Base-by-base conservation (phyloP, 192 early-diverging fungal genomes). In the Thamnidium elegans region DNA sequence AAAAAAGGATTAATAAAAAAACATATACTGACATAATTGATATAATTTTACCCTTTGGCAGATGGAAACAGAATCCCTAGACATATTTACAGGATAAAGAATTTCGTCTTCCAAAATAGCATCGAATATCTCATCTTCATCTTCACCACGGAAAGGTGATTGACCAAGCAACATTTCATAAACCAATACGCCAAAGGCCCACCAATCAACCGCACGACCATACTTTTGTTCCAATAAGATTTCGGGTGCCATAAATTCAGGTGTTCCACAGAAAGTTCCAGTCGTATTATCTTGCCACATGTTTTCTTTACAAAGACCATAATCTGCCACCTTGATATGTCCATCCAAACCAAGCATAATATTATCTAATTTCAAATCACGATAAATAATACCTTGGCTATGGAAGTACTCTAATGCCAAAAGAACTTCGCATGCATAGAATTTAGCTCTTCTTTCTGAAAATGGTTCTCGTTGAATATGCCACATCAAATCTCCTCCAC, bases 181-280 rank as follows among this genome's bases (percentile, higher is more conserved):
- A 60, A 92, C 89, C 64, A 92, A 76, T 9, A 92, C 89, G 55
- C 90, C 90, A 75, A 92, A 93, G 2, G 97, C 93, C 97, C 97
- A 99, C 97, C 97, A 99, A 77, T 99, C 97, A 2, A 97, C 95
- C 3, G 97, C 94, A n/a, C 92, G 85, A 11, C 88, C 90, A 72
- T 99, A 99, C 46, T 91, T 91, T 79, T 97, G 91, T 75, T 97
- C 97, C 61, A 89, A 77, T 31, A 99, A 80, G 55, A 99, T 97
- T 77, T 99, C 97, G 45, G 97, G 97, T 6, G 97, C 95, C 95
- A 99, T 99, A 66, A 97, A 99, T 74, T 99, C 97, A 13, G 95
- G 95, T 26, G 97, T 99, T 34, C 97, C 97, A 70, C 95, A 98
- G 79, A 97, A 98, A 3, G 95, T 98, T 51, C 88, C 92, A 4